Evolutionary conservation across 805 yeast genomes (phyloP).

Genomic region (Saturnispora sekii): DNA sequence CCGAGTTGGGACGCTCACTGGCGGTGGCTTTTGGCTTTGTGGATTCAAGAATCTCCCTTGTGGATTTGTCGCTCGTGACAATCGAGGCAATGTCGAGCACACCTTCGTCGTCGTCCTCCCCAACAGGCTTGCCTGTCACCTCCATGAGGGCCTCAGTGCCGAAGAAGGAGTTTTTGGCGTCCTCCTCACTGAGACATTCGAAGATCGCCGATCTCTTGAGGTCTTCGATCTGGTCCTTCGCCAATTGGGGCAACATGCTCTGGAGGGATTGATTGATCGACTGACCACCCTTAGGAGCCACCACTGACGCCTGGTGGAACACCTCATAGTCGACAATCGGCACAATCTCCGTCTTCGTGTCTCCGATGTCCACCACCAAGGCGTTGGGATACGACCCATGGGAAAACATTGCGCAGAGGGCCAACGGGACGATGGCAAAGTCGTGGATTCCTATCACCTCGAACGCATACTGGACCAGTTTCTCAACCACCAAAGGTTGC

Average conservation of each 20-base stretch:
- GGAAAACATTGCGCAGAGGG: conserved; percentile 67
- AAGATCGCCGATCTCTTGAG: conserved; percentile 67
- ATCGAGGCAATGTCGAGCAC: conserved; percentile 82
- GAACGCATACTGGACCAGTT: conserved; percentile 62
- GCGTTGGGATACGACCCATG: conserved; percentile 55
- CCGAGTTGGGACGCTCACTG: conserved; percentile 41
- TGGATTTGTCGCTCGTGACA: conserved; percentile 61
- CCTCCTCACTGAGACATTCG: conserved; percentile 70
- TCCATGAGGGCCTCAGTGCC: conserved; percentile 39
- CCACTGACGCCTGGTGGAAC: conserved; percentile 38
- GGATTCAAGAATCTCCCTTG: conserved; percentile 37
- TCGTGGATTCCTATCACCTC: conserved; percentile 67
- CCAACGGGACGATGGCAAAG: conserved; percentile 56
- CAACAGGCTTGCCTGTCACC: conserved; percentile 5
- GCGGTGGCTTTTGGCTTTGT: conserved; percentile 16
- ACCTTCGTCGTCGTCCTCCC: conserved; percentile 41
- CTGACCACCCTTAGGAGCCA: conserved; percentile 47
- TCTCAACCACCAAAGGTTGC: conserved; percentile 60
- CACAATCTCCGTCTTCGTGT: conserved; percentile 60
- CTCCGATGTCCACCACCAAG: conserved; percentile 74
- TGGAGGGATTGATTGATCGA: conserved; percentile 47
- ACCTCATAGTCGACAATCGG: conserved; percentile 72
- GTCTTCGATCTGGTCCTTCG: conserved; percentile 52
- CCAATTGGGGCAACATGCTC: conserved; percentile 48
- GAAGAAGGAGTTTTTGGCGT: conserved; percentile 50